Base-by-base conservation (phyloP, 306 rosid genomes). In the Hylodesmum podocarpum region DNA sequence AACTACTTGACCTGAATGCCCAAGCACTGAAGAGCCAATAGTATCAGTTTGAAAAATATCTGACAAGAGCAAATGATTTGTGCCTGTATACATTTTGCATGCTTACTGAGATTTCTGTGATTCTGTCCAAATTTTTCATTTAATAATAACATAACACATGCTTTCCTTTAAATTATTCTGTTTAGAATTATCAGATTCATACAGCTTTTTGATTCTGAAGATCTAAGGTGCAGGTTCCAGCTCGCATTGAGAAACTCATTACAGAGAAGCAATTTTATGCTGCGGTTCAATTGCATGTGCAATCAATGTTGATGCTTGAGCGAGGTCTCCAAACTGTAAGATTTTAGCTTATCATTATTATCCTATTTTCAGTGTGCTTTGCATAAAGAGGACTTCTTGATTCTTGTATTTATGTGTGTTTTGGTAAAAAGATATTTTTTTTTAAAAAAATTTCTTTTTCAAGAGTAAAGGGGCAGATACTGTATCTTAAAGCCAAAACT, bases 181-280 rank as follows among this genome's bases (percentile, higher is more conserved):
- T 72, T 74, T 75, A 15, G 66, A 41, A 65, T 64, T 19, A 24
- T 61, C 73, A 25, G 31, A 66, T 55, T 43, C 41, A 36, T 70
- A 50, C 31, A 54, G 24, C 67, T 10, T 73, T 82, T 68, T 70
- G 70, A 82, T 73, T 71, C 65, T 83, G 28, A 80, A 70, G 58
- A 65, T 75, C 34, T 78, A 40, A 43, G 73, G 44, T 81, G 78
- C 90, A 96, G 99, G 99, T 96, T 88, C 99, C 99, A 2, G 88
- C 90, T 67, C 93, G 91, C 68, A 87, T 96, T 39, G 99, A 96
- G 87, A 89, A 96, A 78, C 90, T 91, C 70, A 92, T 96, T 78
- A 81, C 91, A 0, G 98, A 92, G 62, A 96, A 91, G 89, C 98
- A 96, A 87, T 91, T 83, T 79, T 96, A 96, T 87, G 99, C 98